Conservation (phyloP, 371 early-diverging fungal genomes). For the Phascolomyces articulosus region DNA sequence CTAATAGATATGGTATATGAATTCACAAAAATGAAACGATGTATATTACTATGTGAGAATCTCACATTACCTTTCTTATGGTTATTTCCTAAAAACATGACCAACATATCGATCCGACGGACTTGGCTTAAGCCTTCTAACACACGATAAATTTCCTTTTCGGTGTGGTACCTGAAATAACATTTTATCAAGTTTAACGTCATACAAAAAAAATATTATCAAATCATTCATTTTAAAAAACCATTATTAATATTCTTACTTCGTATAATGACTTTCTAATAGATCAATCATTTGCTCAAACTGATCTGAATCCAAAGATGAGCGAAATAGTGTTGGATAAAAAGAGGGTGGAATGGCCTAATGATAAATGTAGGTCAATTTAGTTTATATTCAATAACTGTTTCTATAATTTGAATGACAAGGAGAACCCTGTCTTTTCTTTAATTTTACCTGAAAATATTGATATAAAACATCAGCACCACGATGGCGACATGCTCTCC, state of each 20-base stretch:
- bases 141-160: slow-evolving; percentile 40
- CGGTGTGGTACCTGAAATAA: slow-evolving; percentile 35
- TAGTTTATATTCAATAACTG: too few species aligned
- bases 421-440: background rate
- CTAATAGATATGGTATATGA: too few species aligned
- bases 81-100: slow-evolving; percentile 63
- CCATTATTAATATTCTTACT: background rate
- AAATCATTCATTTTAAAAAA: background rate
- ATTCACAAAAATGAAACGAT: background rate
- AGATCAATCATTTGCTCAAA: slow-evolving; percentile 64
- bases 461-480: slow-evolving; percentile 58
- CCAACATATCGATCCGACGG: slow-evolving; percentile 66
- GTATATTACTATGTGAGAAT: background rate
- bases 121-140: slow-evolving; percentile 56
- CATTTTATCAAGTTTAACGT: background rate
- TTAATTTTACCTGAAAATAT: slow-evolving; percentile 65
- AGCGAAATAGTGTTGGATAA: slow-evolving; percentile 64
- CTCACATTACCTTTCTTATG: slow-evolving; percentile 58
- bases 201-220: background rate
- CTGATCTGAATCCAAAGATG: slow-evolving; percentile 74
- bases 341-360: slow-evolving; percentile 53
- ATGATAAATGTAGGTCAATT: too few species aligned
- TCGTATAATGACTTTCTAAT: slow-evolving; percentile 38
- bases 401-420: too few species aligned
- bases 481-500: slow-evolving; percentile 62